Percentiles rank a stretch among this genome's conserved stretches.
These are phyloP conservation scores for Colletotrichum sp. DNA, from an alignment of 2,329 filamentous ascomycete genomes.

Conservation along the genomic window DNA sequence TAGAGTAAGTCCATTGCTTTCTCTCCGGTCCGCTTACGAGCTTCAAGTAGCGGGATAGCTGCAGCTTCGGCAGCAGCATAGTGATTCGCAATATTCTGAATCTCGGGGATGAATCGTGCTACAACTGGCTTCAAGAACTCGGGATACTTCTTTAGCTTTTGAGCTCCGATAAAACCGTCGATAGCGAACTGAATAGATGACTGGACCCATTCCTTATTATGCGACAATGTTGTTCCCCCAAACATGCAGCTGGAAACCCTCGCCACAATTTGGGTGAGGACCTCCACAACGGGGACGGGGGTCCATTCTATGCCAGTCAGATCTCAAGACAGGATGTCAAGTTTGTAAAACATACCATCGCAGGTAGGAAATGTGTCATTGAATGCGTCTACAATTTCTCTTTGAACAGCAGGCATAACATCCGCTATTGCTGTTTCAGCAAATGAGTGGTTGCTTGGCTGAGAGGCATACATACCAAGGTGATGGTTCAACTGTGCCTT, in stretches of 20 bases:
- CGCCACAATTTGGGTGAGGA: conserved; percentile 30
- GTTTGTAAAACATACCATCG: neutral
- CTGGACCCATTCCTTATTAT: conserved; percentile 33
- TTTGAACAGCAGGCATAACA: neutral
- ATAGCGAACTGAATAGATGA: conserved; percentile 31
- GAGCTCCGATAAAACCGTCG: conserved; percentile 32
- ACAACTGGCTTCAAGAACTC: conserved; percentile 28
- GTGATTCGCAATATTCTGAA: conserved; percentile 30
- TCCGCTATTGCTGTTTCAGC: neutral
- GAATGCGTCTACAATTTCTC: neutral
- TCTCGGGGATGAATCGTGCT: conserved; percentile 27
- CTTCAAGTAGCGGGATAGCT: conserved; percentile 29
- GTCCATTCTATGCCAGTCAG: conserved; percentile 25
- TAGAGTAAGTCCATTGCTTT: conserved; percentile 25
- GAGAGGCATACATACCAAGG: neutral
- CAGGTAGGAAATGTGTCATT: neutral
- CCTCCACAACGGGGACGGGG: conserved; percentile 24
- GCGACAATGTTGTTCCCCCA: conserved; percentile 25
- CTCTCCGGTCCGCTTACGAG: conserved; percentile 18
- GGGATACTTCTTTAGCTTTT: conserved; percentile 22
- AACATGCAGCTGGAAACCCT: conserved; percentile 34
- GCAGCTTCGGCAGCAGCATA: conserved; percentile 25
- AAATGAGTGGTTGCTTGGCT: neutral
- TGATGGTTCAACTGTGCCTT: conserved; percentile 28
- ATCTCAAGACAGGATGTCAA: neutral